Conservation (phyloP, 345 rosid species). For the Gossypium turneri region DNA sequence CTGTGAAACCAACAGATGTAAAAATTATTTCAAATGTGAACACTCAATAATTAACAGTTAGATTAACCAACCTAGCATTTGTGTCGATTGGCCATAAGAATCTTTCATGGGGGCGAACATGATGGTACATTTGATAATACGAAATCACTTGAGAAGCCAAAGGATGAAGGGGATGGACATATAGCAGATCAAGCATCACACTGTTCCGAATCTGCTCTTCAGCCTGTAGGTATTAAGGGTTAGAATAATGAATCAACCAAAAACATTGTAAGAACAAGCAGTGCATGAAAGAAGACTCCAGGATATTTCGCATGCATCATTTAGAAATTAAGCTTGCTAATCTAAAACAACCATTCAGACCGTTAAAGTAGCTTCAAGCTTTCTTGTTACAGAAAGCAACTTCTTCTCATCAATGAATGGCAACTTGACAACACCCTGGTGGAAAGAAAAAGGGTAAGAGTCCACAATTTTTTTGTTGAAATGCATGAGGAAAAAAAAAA, state of each 20-base stretch:
- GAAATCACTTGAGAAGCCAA: slow-evolving; percentile 41
- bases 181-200: slow-evolving; percentile 82
- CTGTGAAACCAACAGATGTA: slow-evolving; percentile 35
- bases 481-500: background rate
- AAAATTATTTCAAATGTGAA: slow-evolving; percentile 6
- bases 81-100: slow-evolving; percentile 41
- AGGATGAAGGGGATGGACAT: slow-evolving; percentile 65
- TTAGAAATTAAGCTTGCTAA: background rate
- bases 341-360: slow-evolving; percentile 35
- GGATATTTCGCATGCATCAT: background rate
- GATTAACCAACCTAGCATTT: slow-evolving; percentile 53
- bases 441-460: slow-evolving; percentile 22
- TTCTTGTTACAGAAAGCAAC: slow-evolving; percentile 76
- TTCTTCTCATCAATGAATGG: slow-evolving; percentile 86
- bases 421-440: slow-evolving; percentile 88
- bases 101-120: slow-evolving; percentile 44
- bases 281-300: background rate
- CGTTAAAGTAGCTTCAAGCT: slow-evolving; percentile 75
- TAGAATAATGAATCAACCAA: slow-evolving; percentile 11
- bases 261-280: background rate
- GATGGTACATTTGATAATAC: slow-evolving; percentile 34
- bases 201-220: slow-evolving; percentile 83
- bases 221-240: slow-evolving; percentile 36
- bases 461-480: background rate
- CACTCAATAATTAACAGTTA: background rate